Evolutionary conservation across 2,329 filamentous ascomycete genomes (phyloP).

Genomic region (Coccinonectria pachysandricola): DNA sequence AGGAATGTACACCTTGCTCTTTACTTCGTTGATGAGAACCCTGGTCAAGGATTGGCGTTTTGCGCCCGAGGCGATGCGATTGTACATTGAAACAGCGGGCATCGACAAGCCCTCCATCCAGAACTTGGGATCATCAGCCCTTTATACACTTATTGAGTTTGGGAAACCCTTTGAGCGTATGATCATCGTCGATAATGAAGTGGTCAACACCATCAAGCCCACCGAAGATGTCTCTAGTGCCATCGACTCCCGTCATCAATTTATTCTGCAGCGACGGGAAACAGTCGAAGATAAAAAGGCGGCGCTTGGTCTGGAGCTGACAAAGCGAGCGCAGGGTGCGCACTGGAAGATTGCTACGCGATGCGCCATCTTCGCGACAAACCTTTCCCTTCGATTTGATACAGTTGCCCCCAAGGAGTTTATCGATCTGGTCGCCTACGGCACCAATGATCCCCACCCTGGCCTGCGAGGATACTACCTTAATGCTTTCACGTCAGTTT

Average conservation of each 20-base stretch:
- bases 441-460: constrained; percentile 84
- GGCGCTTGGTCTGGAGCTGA: constrained; percentile 69
- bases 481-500: constrained; percentile 63
- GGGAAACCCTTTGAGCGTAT: constrained; percentile 79
- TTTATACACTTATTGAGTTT: constrained; percentile 85
- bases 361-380: constrained; percentile 82
- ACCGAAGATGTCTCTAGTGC: constrained; percentile 48
- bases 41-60: constrained; percentile 90
- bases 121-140: constrained; percentile 67
- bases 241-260: constrained; percentile 53
- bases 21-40: constrained; percentile 80
- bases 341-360: constrained; percentile 96
- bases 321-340: constrained; percentile 63
- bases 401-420: constrained; percentile 72
- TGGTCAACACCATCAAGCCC: constrained; percentile 64
- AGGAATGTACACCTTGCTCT: constrained; percentile 80
- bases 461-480: constrained; percentile 73
- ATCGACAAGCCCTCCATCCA: constrained; percentile 95
- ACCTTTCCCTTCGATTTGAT: constrained; percentile 85
- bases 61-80: constrained; percentile 75
- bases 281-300: constrained; percentile 79
- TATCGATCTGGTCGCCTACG: constrained; percentile 70
- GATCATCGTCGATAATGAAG: constrained; percentile 65
- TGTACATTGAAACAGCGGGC: constrained; percentile 81
- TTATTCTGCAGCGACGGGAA: constrained; percentile 63